These are phyloP conservation scores for Penicillium macrosclerotiorum DNA, from an alignment of 495 filamentous ascomycete genomes.

Conservation along the genomic window DNA sequence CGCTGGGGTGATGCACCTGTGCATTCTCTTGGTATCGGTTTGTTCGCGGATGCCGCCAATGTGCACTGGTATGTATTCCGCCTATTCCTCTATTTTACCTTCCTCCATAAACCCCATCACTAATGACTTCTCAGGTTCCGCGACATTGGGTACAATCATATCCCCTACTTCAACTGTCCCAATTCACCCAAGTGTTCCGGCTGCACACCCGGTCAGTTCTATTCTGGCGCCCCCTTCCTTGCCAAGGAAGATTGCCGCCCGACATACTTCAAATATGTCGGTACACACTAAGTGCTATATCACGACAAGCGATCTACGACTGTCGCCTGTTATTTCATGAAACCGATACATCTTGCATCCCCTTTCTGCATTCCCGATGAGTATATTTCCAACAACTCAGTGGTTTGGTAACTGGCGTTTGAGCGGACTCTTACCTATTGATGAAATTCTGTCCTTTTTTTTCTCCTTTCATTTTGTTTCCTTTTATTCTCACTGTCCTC, in stretches of 20 bases:
- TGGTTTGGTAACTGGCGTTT: conserved; percentile 30
- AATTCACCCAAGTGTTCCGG: conserved; percentile 92
- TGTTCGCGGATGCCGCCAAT: conserved; percentile 87
- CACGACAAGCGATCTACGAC: conserved; percentile 5
- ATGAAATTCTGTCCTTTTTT: conserved; percentile 24
- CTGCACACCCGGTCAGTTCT: conserved; percentile 81
- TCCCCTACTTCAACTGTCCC: conserved; percentile 98
- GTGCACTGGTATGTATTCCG: conserved; percentile 81
- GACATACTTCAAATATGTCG: conserved; percentile 93
- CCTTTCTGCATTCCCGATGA: conserved; percentile 27
- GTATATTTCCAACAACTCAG: conserved; percentile 21
- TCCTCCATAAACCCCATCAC: conserved; percentile 7
- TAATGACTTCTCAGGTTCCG: conserved; percentile 79
- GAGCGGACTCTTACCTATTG: conserved; percentile 31
- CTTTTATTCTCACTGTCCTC: conserved; percentile 4
- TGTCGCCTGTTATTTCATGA: conserved; percentile 19
- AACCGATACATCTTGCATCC: conserved; percentile 21
- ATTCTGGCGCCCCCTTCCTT: conserved; percentile 79
- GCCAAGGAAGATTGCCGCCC: conserved; percentile 92
- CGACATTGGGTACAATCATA: conserved; percentile 98
- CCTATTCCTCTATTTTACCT: not conserved
- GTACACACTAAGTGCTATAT: conserved; percentile 59
- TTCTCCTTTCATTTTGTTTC: conserved; percentile 12
- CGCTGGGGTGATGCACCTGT: conserved; percentile 98
- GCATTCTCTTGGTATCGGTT: conserved; percentile 88